phyloP scores from a whole-genome alignment of 208 protist species.

The Naegleria gruberi region DNA sequence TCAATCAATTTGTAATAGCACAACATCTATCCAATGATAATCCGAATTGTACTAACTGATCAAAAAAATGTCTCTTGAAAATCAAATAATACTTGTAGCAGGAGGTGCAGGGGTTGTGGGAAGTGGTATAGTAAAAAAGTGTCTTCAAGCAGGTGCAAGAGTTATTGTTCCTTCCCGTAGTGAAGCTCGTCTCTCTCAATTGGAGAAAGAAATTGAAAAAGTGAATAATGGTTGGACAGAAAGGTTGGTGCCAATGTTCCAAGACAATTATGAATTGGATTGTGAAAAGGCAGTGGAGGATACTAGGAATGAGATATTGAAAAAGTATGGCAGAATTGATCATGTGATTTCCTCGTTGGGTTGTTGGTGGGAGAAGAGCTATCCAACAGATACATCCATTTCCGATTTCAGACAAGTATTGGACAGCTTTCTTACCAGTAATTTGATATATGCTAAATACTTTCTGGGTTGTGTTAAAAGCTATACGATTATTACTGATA shows the following conservation, averaged over 20 bases:
- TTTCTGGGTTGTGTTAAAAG: background rate
- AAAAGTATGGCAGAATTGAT: background rate
- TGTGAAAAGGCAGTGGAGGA: background rate
- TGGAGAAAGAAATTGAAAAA: background rate
- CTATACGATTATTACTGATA: background rate
- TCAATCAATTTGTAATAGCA: too few species aligned
- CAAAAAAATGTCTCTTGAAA: background rate
- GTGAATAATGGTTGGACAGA: background rate
- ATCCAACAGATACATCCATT: background rate
- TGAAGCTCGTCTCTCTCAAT: background rate
- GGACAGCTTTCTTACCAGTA: background rate
- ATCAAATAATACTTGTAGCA: background rate
- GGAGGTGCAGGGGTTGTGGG: background rate
- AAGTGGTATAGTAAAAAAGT: background rate
- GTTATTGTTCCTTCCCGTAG: background rate
- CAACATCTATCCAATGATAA: too few species aligned
- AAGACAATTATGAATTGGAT: background rate
- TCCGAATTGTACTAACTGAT: too few species aligned
- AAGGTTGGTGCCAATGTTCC: background rate
- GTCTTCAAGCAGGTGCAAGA: background rate
- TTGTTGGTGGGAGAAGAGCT: background rate
- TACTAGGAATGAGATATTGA: background rate
- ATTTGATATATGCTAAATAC: background rate
- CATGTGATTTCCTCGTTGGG: background rate
- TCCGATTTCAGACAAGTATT: background rate